phyloP scores from a whole-genome alignment of 2,329 filamentous ascomycete genomes.

The Curvularia lunata region DNA sequence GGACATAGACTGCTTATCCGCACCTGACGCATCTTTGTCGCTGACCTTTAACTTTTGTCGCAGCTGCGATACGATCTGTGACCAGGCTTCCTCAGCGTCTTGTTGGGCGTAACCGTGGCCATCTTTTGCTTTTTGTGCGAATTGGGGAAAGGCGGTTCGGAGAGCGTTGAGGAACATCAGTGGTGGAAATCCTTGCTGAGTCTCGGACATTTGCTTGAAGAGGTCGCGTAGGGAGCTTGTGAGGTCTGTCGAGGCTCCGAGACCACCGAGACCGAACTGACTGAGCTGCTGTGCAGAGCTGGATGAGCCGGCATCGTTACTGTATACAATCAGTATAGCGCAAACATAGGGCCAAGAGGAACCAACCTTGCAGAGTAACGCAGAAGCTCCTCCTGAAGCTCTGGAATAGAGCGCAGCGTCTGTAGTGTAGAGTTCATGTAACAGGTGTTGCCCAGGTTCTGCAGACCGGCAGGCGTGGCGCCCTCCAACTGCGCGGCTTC shows the following conservation, averaged over 20 bases:
- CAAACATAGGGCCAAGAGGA: neutral
- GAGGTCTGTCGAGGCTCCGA: constrained; percentile 70
- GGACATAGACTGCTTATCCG: constrained; percentile 58
- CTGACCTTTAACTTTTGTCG: constrained; percentile 76
- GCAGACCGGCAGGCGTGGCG: constrained; percentile 84
- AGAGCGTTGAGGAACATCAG: constrained; percentile 82
- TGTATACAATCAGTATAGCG: constrained; percentile 26
- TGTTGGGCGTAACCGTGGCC: constrained; percentile 93
- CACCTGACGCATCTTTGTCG: constrained; percentile 52
- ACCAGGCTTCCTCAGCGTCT: constrained; percentile 98
- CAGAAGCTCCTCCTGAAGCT: constrained; percentile 79
- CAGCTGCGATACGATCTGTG: constrained; percentile 86
- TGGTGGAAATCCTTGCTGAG: constrained; percentile 85
- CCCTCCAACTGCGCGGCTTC: constrained; percentile 83
- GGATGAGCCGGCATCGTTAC: constrained; percentile 38
- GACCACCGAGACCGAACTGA: constrained; percentile 63
- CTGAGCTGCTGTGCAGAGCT: constrained; percentile 45
- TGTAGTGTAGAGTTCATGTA: constrained; percentile 99
- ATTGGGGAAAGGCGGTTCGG: constrained; percentile 83
- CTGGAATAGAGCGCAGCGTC: constrained; percentile 83
- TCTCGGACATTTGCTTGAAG: constrained; percentile 88
- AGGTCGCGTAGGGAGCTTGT: constrained; percentile 79
- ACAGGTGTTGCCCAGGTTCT: constrained; percentile 96
- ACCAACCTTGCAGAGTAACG: constrained; percentile 61
- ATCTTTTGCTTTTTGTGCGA: constrained; percentile 84